Percentiles rank a stretch among this genome's conserved stretches.
Evolutionary conservation across 305 asterid species (phyloP).

Genomic region (Rubia tinctorum): DNA sequence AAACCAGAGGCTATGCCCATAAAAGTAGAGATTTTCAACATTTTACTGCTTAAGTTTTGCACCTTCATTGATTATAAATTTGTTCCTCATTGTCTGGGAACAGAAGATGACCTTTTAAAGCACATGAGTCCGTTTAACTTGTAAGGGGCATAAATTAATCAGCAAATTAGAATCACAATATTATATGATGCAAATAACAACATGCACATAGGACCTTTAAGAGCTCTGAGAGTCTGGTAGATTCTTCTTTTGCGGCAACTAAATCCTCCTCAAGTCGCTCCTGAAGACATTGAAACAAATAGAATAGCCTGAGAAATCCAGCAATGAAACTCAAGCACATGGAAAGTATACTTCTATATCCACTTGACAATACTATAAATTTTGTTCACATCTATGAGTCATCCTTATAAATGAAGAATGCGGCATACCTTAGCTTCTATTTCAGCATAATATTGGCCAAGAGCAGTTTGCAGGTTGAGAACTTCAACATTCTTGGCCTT

Average conservation of each 20-base stretch:
- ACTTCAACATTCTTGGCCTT: constrained; percentile 87
- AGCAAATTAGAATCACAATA: background rate
- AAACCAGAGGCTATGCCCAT: background rate
- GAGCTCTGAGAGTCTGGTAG: constrained; percentile 55
- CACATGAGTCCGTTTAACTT: background rate
- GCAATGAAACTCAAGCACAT: background rate
- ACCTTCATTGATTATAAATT: background rate
- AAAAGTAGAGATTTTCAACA: background rate
- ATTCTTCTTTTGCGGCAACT: constrained; percentile 68
- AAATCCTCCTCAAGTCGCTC: constrained; percentile 85
- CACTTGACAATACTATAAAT: background rate
- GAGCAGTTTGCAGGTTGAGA: constrained; percentile 96
- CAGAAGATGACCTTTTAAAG: background rate
- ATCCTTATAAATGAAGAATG: constrained; percentile 14
- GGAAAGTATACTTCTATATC: background rate
- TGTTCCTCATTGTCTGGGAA: background rate
- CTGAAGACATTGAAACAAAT: constrained; percentile 38
- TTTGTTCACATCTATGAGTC: background rate
- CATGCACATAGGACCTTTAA: constrained; percentile 56
- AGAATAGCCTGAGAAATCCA: constrained; percentile 1
- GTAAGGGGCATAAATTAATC: background rate
- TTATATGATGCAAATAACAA: background rate
- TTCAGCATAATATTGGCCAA: constrained; percentile 99
- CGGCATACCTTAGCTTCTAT: constrained; percentile 87
- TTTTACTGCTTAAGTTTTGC: background rate